These are phyloP conservation scores for Hypseocharis bilobata DNA, from an alignment of 441 rosid genomes.

Conservation along the genomic window DNA sequence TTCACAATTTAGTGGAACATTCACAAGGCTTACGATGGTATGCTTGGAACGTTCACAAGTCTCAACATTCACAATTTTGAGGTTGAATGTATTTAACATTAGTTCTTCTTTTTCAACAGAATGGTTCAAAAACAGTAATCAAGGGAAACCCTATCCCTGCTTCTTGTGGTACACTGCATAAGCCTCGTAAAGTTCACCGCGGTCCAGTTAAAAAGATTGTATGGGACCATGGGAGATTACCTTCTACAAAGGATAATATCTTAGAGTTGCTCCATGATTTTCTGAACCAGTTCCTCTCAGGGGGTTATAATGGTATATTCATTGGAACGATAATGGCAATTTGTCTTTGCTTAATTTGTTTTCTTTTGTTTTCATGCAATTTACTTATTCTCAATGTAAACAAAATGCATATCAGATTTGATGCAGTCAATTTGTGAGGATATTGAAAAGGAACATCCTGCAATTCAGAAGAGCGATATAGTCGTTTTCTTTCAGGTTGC, in stretches of 20 bases:
- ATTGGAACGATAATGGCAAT: constrained; percentile 12
- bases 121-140: constrained; percentile 69
- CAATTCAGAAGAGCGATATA: constrained; percentile 70
- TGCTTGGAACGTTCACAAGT: constrained; percentile 78
- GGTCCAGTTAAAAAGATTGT: constrained; percentile 48
- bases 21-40: constrained; percentile 75
- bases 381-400: constrained; percentile 9
- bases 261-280: constrained; percentile 69
- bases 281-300: constrained; percentile 65
- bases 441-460: constrained; percentile 76
- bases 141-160: constrained; percentile 53
- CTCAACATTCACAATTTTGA: constrained; percentile 69
- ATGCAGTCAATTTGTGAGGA: constrained; percentile 78
- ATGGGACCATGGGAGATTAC: constrained; percentile 54
- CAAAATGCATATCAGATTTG: constrained; percentile 45
- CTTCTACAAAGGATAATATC: constrained; percentile 42
- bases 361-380: constrained; percentile 1
- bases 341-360: constrained; percentile 2
- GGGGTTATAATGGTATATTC: constrained; percentile 76
- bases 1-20: constrained; percentile 85
- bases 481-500: constrained; percentile 71
- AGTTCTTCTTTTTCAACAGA: constrained; percentile 36
- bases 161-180: constrained; percentile 34
- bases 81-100: constrained; percentile 15
- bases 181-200: constrained; percentile 42